Base-by-base conservation (phyloP, 306 rosid genomes). In the Vigna hirtella region DNA sequence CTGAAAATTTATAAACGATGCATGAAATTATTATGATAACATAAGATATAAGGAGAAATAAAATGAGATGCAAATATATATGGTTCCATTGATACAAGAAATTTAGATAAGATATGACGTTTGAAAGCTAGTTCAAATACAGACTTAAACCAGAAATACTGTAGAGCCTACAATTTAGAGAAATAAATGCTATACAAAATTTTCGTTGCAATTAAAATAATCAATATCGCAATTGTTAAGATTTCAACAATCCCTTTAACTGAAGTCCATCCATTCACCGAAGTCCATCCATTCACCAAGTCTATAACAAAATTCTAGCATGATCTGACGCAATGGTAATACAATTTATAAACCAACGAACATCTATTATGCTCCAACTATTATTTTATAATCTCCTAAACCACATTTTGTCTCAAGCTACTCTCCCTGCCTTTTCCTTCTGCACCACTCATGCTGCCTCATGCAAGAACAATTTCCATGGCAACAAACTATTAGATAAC, bases 1-100 rank as follows among this genome's bases (percentile, higher is more conserved):
- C 99, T 96, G 88, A 78, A 75, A 77, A 70, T 87, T 79, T 51
- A 78, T 79, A 38, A 78, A 80, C 56, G 55, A 73, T 66, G 77
- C 36, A 64, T n/a, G 55, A 55, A 83, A 42, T 74, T 49, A 78
- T 43, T 81, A 84, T 73, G 48, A 28, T 56, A 26, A 12, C 36
- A 70, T 38, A 63, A 69, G 59, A 51, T 49, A 70, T n/a, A 68
- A 55, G 28, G 13, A 78, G 56, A 68, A 68, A 70, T 11, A 20
- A 73, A 3, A 74, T 40, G 61, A 42, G 15, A 12, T 9, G 62
- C 7, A 74, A 45, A 64, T 81, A 61, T 32, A 70, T 34, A 38
- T 51, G 18, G 72, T 64, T 57, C 48, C 36, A 24, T 73, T 68
- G 56, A 52, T 69, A 70, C 34, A 74, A 61, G 70, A 68, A 69